Percentiles rank a stretch among this genome's conserved stretches.
Evolutionary conservation across 2,329 filamentous ascomycete species (phyloP).

Genomic region (Graphium sp.): DNA sequence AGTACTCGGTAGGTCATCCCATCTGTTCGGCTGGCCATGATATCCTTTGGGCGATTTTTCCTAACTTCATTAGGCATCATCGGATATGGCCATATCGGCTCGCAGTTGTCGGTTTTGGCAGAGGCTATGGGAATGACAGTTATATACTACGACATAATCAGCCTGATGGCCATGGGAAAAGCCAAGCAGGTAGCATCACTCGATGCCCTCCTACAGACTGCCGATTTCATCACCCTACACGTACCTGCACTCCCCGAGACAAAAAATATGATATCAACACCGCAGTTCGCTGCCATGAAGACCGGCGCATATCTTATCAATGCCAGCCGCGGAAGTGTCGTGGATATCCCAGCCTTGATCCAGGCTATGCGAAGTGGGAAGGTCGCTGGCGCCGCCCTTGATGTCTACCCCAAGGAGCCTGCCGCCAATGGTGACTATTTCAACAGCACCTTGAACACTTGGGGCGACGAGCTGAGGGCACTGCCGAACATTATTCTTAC

Average conservation of each 20-base stretch:
- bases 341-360: conserved; percentile 85
- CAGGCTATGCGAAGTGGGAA: conserved; percentile 74
- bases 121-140: conserved; percentile 98
- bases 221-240: conserved; percentile 90
- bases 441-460: conserved; percentile 64
- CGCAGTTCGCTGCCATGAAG: conserved; percentile 80
- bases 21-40: background rate
- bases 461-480: conserved; percentile 69
- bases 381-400: conserved; percentile 84
- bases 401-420: conserved; percentile 91
- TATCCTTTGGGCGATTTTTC: conserved; percentile 1
- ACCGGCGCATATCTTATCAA: conserved; percentile 88
- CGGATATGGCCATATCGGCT: conserved; percentile 94
- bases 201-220: conserved; percentile 55
- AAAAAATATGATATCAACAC: conserved; percentile 71
- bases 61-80: conserved; percentile 53
- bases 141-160: conserved; percentile 91
- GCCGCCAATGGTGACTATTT: conserved; percentile 93
- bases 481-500: conserved; percentile 90
- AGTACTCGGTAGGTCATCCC: conserved; percentile 51
- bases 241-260: conserved; percentile 91
- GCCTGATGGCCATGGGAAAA: conserved; percentile 86
- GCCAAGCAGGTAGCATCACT: conserved; percentile 68
- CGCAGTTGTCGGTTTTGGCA: conserved; percentile 84
- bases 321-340: conserved; percentile 81